These are phyloP conservation scores for Saccharomycopsis fodiens DNA, from an alignment of 805 yeast species.

Conservation along the genomic window DNA sequence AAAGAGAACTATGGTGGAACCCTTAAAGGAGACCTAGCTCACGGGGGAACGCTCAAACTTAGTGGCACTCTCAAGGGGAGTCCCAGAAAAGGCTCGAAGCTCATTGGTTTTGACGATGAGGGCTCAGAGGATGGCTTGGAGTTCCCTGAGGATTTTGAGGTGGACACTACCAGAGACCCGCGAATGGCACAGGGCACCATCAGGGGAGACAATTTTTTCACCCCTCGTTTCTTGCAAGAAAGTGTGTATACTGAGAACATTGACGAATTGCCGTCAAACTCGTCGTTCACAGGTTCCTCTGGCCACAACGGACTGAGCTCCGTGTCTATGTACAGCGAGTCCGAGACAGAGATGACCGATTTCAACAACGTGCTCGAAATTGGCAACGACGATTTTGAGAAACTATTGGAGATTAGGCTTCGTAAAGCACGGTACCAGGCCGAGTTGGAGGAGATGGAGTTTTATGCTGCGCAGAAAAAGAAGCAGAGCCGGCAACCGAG, in stretches of 20 bases:
- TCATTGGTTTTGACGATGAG: conserved; percentile 5
- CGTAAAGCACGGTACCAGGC: conserved; percentile 16
- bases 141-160: conserved; percentile 18
- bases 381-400: conserved; percentile 16
- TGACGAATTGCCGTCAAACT: conserved; percentile 10
- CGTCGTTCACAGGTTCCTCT: conserved; percentile 11
- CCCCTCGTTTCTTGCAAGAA: neutral
- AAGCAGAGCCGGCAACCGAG: neutral
- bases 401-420: conserved; percentile 14
- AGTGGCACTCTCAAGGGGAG: neutral
- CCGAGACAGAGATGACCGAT: conserved; percentile 18
- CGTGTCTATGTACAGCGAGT: conserved; percentile 18
- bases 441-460: conserved; percentile 19
- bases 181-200: neutral
- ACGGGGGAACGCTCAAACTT: neutral
- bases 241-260: conserved; percentile 12
- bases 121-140: conserved; percentile 19
- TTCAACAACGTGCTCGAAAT: conserved; percentile 18
- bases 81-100: neutral
- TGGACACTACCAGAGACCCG: neutral
- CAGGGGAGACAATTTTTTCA: conserved; percentile 1
- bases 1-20: too few relatives aligned
- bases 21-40: too few relatives aligned
- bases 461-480: conserved; percentile 13
- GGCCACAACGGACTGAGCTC: conserved; percentile 3